Evolutionary conservation across 75 land plant genomes (phyloP).

Genomic region (Cunninghamia lanceolata): DNA sequence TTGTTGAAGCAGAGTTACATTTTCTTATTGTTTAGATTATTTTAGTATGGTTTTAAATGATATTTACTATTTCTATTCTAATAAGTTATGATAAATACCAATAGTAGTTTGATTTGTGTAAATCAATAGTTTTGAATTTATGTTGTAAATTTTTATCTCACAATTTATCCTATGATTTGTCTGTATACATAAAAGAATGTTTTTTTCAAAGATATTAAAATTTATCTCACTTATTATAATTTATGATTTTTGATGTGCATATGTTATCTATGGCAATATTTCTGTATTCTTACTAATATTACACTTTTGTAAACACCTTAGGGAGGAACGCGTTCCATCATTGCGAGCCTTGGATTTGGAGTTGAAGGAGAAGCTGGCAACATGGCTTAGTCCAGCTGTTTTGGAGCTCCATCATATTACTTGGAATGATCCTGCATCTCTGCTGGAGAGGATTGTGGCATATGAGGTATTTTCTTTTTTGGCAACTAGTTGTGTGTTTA

Average conservation of each 20-base stretch:
- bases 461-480: constrained; percentile 59
- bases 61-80: too few relatives aligned
- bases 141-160: too few relatives aligned
- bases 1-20: too few relatives aligned
- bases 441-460: constrained; percentile 89
- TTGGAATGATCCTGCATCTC: constrained; percentile 91
- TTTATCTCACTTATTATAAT: not conserved
- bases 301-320: constrained; percentile 12
- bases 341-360: constrained; percentile 76
- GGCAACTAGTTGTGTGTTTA: not conserved
- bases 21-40: too few relatives aligned
- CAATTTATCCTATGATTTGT: too few relatives aligned
- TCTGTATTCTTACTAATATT: not conserved
- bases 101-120: too few relatives aligned
- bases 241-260: not conserved
- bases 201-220: too few relatives aligned
- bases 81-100: too few relatives aligned
- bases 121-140: too few relatives aligned
- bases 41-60: too few relatives aligned
- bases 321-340: constrained; percentile 68
- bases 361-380: constrained; percentile 73
- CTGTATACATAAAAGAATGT: too few relatives aligned
- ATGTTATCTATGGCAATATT: not conserved
- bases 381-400: constrained; percentile 92
- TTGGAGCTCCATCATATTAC: constrained; percentile 87